Conservation (phyloP, 2,329 filamentous ascomycete genomes). For the Xylariaceae sp. region DNA sequence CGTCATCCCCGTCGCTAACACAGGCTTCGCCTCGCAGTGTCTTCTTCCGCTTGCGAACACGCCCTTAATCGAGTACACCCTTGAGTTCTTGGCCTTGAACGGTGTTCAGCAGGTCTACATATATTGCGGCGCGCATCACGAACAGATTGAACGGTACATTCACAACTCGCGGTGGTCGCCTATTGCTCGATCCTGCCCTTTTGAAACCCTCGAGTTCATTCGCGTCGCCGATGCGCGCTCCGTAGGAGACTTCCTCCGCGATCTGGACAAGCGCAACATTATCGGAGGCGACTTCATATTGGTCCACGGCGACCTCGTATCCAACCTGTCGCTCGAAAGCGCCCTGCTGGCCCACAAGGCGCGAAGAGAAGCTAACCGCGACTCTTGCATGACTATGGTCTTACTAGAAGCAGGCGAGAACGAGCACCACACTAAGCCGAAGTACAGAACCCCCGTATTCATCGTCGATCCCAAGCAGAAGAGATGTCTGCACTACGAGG, state of each 20-base stretch:
- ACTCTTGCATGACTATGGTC: slow-evolving; percentile 97
- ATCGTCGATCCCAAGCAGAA: slow-evolving; percentile 75
- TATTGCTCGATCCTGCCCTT: slow-evolving; percentile 53
- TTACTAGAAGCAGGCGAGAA: slow-evolving; percentile 67
- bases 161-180: slow-evolving; percentile 68
- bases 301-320: slow-evolving; percentile 87
- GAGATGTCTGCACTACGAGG: slow-evolving; percentile 89
- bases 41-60: slow-evolving; percentile 89
- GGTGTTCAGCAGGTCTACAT: slow-evolving; percentile 92
- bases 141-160: slow-evolving; percentile 83
- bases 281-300: slow-evolving; percentile 88
- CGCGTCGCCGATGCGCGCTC: slow-evolving; percentile 78
- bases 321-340: slow-evolving; percentile 78
- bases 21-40: slow-evolving; percentile 54
- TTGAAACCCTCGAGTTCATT: slow-evolving; percentile 76
- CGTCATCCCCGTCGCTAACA: slow-evolving; percentile 5
- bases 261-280: slow-evolving; percentile 78
- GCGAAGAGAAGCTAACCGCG: slow-evolving; percentile 76
- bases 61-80: slow-evolving; percentile 93
- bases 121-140: slow-evolving; percentile 82
- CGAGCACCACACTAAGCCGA: slow-evolving; percentile 70
- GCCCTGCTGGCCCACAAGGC: slow-evolving; percentile 74
- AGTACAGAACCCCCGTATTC: slow-evolving; percentile 74
- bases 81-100: slow-evolving; percentile 92
- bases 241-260: slow-evolving; percentile 88